phyloP scores from a whole-genome alignment of 2,329 filamentous ascomycete species.

The Hymenoscyphus infarciens region DNA sequence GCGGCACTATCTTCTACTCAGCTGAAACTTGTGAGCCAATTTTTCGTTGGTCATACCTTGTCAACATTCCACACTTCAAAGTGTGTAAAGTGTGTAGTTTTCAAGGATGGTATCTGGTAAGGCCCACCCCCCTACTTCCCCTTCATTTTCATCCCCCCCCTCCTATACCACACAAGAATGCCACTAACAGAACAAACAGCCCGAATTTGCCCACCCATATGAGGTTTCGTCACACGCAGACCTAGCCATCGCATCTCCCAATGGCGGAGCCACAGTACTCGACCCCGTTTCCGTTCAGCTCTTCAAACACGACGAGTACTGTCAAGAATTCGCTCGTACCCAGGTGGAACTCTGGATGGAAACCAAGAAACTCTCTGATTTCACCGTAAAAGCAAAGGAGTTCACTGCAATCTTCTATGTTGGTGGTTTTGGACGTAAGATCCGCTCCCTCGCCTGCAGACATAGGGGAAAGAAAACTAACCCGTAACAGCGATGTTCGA shows the following conservation, averaged over 20 bases:
- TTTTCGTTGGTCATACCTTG: no score
- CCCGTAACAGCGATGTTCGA: conserved; percentile 56
- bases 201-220: conserved; percentile 46
- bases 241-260: conserved; percentile 42
- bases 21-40: no score
- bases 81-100: no score
- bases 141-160: neutral
- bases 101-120: conserved; percentile 49
- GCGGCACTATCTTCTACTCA: no score
- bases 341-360: conserved; percentile 48
- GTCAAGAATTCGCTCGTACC: conserved; percentile 41
- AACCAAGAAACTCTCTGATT: conserved; percentile 45
- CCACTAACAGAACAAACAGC: conserved; percentile 34
- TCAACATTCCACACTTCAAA: no score
- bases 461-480: neutral
- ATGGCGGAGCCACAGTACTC: conserved; percentile 40
- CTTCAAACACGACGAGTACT: conserved; percentile 41
- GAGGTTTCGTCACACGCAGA: conserved; percentile 38
- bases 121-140: neutral
- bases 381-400: conserved; percentile 43
- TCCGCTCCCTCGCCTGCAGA: neutral
- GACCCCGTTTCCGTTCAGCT: conserved; percentile 42
- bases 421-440: conserved; percentile 52
- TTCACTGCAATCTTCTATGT: conserved; percentile 55
- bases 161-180: neutral